Base-by-base conservation (phyloP, 805 yeast genomes). In the Ogataea nakhonphanomensis region DNA sequence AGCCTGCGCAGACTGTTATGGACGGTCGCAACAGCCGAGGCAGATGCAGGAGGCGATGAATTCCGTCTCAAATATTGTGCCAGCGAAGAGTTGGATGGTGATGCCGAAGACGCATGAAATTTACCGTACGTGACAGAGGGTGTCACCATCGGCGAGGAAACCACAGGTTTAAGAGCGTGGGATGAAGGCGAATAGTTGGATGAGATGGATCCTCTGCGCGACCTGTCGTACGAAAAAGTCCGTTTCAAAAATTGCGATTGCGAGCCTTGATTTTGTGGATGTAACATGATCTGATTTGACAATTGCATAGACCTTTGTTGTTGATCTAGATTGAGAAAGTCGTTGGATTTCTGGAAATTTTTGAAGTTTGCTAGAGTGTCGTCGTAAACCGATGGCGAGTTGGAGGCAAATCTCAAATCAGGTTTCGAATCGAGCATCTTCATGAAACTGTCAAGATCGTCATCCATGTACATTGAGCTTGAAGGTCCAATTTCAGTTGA, bases 351-450 rank as follows among this genome's bases (percentile, higher is more conserved):
- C 22, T 53, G 59, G 25, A 59, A 44, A 24, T 48, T 50, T 39
- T 57, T 58, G 41, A 58, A 60, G 37, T 57, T 57, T 5, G 49
- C 46, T 15, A 58, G 44, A 7, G 57, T 54, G 35, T 58, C 61
- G 11, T 57, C 62, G 35, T 50, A 53, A 4, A 55, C 36, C 5
- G 54, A 54, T 3, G 55, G 50, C 1, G 62, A 46, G 7, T 57
- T 53, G 2, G 62, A 51, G 7, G 60, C 44, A 29, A 65, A 48
- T 34, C 65, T 48, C 28, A 65, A 43, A 39, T 62, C 66, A 1
- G 69, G 69, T 36, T 59, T 65, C 7, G 64, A 55, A 29, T 65
- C 69, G 20, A 65, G 42, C 57, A 63, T 53, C 33, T 53, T 61
- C 47, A 65, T 53, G 41, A 65, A 64, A 14, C 52, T 53, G 26